Evolutionary conservation across 2,329 filamentous ascomycete species (phyloP), one percentile per base, ranked within the genome.

Genomic region (Didymella keratinophila): DNA sequence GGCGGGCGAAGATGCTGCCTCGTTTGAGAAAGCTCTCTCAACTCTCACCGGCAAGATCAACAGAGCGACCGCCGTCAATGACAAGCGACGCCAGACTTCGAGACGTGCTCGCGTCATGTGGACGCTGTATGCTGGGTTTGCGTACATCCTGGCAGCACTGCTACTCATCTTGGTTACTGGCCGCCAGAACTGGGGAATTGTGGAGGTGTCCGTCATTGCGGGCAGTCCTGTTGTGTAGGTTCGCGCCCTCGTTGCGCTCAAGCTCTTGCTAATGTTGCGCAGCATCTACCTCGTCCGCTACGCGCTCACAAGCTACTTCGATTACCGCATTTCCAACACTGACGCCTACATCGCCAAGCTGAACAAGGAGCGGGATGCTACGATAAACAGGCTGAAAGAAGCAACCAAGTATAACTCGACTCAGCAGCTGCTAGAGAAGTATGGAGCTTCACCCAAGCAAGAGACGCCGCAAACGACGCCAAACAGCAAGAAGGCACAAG

Each of bases 351-450:
- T 98, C 28, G 89, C 94, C 68, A 86, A 86, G 20, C 84, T 93
- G 34, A 87, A 93, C 70, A 86, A 87, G 52, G 91, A 97, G 76
- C 88, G 94, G 52, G 87, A 91, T 58, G 87, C 87, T 68, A 97
- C 93, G 2, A 98, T 99, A 65, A 90, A 96, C 75, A 93, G 93
- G 78, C 86, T 99, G 63, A 99, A 99, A 79, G 88, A 90, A 58
- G 93, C 93, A 25, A 99, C 95, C 32, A 97, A 91, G 76, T 99
- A 97, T 80, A 92, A 98, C 78, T 95, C 93, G 30, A 99, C 95
- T 1, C 87, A 96, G 71, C 88, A 97, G 74, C 79, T 99, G 59
- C 85, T 99, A 11, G 92, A 98, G 71, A 99, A 98, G 71, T 99
- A 99, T 75, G 93, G 93, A 10, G 81, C 83, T 20, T 86, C 88